Evolutionary conservation across 2,329 filamentous ascomycete genomes (phyloP), one percentile per base, ranked within the genome.

Genomic region (Sodiomyces alkalinus): DNA sequence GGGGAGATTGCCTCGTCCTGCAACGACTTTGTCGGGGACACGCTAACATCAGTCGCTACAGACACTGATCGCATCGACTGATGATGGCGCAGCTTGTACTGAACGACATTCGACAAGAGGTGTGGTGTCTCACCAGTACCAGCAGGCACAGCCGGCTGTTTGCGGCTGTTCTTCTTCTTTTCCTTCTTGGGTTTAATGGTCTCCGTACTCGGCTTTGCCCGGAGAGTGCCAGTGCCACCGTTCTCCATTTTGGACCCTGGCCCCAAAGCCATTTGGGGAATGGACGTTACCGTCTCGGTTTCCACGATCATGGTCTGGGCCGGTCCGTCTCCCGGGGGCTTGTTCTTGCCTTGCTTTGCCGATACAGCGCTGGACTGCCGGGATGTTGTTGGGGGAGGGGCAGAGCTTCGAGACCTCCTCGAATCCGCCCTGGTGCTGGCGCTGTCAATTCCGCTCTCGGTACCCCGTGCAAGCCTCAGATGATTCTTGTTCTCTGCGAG

Each of bases 171-270:
- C 53, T 75, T 85, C 60, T 81, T 92, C 60, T 87, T 87, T 30
- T 94, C 83, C 58, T 90, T 94, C 58, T 77, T 90, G 3, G 90
- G 86, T 37, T 83, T 74, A 41, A 98, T 94, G 0, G 90, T 98
- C 51, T 98, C 90, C n/a, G 75, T 80, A 52, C 87, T 96, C 6
- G 79, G 75, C 50, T 92, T 92, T 33, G 82, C 68, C 41, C 83
- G 77, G 24, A 98, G 58, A 38, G 80, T 92, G 23, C 80, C 75
- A n/a, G n/a, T n/a, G 41, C 64, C 73, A 17, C 58, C 53, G 23
- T 79, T 75, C 33, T 71, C 70, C 12, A 68, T 63, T 13, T 74
- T 73, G n/a, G 65, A 63, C 20, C 70, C 70, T 19, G 64, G 56
- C 6, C 77, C 74, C 17, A 93, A 62, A 7, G 78, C 73, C 17